Conservation (phyloP, 2,329 filamentous ascomycete species). For the Pseudocercospora fijiensis region DNA sequence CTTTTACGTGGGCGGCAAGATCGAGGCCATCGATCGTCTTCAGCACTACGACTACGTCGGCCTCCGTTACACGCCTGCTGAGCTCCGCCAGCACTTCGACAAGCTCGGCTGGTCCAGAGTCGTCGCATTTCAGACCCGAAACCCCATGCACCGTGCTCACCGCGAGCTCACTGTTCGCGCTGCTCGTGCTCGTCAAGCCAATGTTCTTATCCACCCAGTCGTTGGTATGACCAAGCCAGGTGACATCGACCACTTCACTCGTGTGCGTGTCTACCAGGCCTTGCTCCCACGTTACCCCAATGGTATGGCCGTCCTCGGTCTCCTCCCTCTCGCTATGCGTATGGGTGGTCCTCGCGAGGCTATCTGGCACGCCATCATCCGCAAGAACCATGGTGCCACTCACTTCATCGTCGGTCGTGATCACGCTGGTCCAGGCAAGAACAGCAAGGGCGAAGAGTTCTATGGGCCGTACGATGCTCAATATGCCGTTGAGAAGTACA, state of each 20-base stretch:
- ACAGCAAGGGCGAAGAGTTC: constrained; percentile 94
- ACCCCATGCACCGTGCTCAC: constrained; percentile 99
- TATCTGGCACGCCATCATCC: constrained; percentile 99
- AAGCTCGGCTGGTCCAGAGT: constrained; percentile 98
- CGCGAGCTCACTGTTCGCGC: constrained; percentile 96
- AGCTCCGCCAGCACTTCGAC: constrained; percentile 95
- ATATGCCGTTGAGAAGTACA: constrained; percentile 93
- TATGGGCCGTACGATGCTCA: constrained; percentile 98
- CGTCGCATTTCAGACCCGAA: constrained; percentile 97
- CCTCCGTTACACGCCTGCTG: constrained; percentile 89
- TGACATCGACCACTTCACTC: constrained; percentile 99
- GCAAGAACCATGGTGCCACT: constrained; percentile 98
- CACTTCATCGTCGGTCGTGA: constrained; percentile 99
- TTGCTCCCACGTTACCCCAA: constrained; percentile 96
- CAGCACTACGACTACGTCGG: constrained; percentile 99
- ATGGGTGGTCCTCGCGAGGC: constrained; percentile 98
- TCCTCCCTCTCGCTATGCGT: constrained; percentile 94
- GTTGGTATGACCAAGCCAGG: constrained; percentile 98
- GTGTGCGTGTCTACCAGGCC: constrained; percentile 97
- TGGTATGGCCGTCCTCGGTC: constrained; percentile 95
- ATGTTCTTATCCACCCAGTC: constrained; percentile 98
- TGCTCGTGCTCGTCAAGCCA: constrained; percentile 91
- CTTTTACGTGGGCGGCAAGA: constrained; percentile 92
- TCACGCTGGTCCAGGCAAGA: constrained; percentile 96
- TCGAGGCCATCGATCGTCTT: constrained; percentile 90